Evolutionary conservation across 2,329 filamentous ascomycete species (phyloP).

Genomic region (Erysiphe pulchra): DNA sequence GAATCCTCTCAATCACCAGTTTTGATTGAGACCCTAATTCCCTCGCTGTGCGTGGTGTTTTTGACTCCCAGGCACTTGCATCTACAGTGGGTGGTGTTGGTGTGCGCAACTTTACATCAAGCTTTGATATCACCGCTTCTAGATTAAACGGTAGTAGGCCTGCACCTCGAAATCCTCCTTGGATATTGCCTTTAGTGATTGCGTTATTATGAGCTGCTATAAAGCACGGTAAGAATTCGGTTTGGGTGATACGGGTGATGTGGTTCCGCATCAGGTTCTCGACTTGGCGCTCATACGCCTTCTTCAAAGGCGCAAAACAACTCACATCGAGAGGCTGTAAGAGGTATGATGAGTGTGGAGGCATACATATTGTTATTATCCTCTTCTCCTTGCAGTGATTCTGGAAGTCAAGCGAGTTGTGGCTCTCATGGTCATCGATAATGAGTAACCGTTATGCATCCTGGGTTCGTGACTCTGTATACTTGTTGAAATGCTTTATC

Average conservation of each 20-base stretch:
- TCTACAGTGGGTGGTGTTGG: neutral
- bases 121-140: neutral
- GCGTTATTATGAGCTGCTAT: neutral
- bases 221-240: neutral
- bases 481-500: too few relatives aligned
- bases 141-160: neutral
- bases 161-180: neutral
- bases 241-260: neutral
- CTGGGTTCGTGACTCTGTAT: neutral
- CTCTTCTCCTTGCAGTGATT: neutral
- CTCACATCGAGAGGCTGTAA: neutral
- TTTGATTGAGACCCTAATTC: neutral
- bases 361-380: neutral
- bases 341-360: neutral
- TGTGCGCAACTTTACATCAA: neutral
- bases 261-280: neutral
- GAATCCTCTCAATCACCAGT: neutral
- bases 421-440: neutral
- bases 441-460: neutral
- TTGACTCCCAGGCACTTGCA: neutral
- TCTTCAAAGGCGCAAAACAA: neutral
- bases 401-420: neutral
- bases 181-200: neutral
- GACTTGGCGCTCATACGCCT: neutral
- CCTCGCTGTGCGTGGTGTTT: neutral